These are phyloP conservation scores for Elsinoe ampelina DNA, from an alignment of 2,329 filamentous ascomycete species.

Conservation along the genomic window DNA sequence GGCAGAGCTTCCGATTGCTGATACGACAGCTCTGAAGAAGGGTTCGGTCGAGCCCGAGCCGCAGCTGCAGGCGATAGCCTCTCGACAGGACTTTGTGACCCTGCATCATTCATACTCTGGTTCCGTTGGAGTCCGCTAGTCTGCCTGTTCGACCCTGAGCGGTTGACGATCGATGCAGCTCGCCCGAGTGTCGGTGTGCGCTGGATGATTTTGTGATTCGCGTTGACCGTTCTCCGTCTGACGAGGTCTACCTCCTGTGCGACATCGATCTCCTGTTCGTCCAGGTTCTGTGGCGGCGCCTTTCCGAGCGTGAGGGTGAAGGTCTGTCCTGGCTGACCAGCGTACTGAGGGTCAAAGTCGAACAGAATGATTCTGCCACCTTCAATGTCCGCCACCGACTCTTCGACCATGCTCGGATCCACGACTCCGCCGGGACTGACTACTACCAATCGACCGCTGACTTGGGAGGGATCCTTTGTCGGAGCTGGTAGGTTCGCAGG, in stretches of 20 bases:
- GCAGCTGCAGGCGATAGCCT: slow-evolving; percentile 6
- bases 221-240: slow-evolving; percentile 28
- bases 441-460: slow-evolving; percentile 28
- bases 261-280: slow-evolving; percentile 27
- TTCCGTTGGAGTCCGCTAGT: neutral
- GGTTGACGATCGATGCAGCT: slow-evolving; percentile 26
- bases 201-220: slow-evolving; percentile 25
- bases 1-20: slow-evolving; percentile 20
- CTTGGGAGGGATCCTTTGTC: slow-evolving; percentile 19
- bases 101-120: slow-evolving; percentile 1
- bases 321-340: slow-evolving; percentile 30
- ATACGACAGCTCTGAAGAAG: slow-evolving; percentile 14
- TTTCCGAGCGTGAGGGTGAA: slow-evolving; percentile 28
- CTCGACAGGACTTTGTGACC: slow-evolving; percentile 3
- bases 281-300: slow-evolving; percentile 26
- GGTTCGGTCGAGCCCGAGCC: slow-evolving; percentile 6
- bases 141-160: neutral
- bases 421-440: slow-evolving; percentile 29
- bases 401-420: slow-evolving; percentile 22
- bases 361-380: slow-evolving; percentile 30
- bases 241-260: slow-evolving; percentile 28
- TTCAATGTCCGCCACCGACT: slow-evolving; percentile 28
- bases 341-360: slow-evolving; percentile 27
- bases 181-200: slow-evolving; percentile 26
- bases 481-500: slow-evolving; percentile 23